Conservation (phyloP, 23 red algal genomes). For the Gracilaria domingensis region DNA sequence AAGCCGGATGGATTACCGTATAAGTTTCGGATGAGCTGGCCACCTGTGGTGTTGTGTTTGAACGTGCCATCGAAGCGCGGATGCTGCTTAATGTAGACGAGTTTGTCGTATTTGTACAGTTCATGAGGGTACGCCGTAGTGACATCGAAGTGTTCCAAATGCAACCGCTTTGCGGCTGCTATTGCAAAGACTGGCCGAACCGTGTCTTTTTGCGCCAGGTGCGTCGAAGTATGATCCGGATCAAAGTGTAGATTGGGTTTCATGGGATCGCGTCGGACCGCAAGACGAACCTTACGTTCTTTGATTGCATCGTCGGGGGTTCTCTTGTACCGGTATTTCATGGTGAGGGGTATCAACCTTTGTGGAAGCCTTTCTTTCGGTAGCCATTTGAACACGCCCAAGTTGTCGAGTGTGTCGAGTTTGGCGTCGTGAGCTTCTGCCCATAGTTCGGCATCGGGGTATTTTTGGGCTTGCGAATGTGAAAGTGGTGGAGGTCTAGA, state of each 20-base stretch:
- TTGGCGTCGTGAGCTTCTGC: background rate
- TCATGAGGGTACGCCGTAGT: constrained; percentile 24
- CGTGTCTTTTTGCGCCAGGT: constrained; percentile 8
- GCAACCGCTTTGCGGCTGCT: background rate
- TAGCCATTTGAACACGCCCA: constrained; percentile 8
- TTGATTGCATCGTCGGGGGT: constrained; percentile 4
- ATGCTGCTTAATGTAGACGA: constrained; percentile 2
- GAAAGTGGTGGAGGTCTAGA: background rate
- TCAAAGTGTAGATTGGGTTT: constrained; percentile 32
- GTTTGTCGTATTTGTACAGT: constrained; percentile 32
- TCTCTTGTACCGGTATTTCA: background rate
- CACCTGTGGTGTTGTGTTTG: background rate
- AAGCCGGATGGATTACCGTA: constrained; percentile 31
- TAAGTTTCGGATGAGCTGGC: constrained; percentile 23
- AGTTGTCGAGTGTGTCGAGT: constrained; percentile 22
- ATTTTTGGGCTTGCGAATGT: background rate
- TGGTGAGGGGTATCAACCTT: background rate
- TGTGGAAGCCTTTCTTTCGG: background rate
- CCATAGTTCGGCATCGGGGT: constrained; percentile 47
- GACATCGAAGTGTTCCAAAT: constrained; percentile 12
- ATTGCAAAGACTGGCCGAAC: background rate
- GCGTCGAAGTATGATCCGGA: background rate
- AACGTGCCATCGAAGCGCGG: constrained; percentile 30
- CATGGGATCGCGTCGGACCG: constrained; percentile 26
- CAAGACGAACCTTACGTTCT: constrained; percentile 14